Base-by-base conservation (phyloP, 345 rosid species). In the Geranium brycei region DNA sequence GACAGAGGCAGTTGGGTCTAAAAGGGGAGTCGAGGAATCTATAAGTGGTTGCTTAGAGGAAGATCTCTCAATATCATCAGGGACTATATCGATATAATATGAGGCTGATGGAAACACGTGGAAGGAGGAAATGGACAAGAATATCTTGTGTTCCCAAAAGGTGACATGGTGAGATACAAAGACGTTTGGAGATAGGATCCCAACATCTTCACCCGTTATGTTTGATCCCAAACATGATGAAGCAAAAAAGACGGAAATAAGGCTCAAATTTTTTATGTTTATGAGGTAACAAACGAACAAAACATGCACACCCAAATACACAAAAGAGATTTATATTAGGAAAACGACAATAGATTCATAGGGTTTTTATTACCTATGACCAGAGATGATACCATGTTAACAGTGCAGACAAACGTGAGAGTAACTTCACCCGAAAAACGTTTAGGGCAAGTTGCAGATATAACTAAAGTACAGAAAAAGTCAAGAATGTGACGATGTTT, bases 401-500 rank as follows among this genome's bases (percentile, higher is more conserved):
- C 56, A 1, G 47, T 56, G 19, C 31, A 64, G 1, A 56, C 41
- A 19, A 2, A 30, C 1, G 8, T 12, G 10, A 55, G 60, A 1
- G 60, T 5, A 2, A 17, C 19, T 19, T 72, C 41, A 30, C 60
- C 41, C 57, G 13, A 62, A 51, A 66, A 66, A 0, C 8, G 8
- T 23, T 58, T 5, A 0, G 38, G 57, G 4, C 4, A 58, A 23
- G 64, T 57, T 6, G 67, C 62, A 17, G 40, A 72, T 5, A 67
- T 31, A 0, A 72, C 17, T 0, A 63, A 2, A 3, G 62, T n/a
- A 6, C 59, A 4, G 32, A 53, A 5, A 13, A 1, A 59, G 38
- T 72, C 38, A 12, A 72, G 5, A 2, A 67, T 67, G 13, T 72
- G 61, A 1, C 60, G 4, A 4, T 16, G 57, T 51, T 66, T 71